Conservation (phyloP, 306 rosid species). For the Alnus glutinosa region DNA sequence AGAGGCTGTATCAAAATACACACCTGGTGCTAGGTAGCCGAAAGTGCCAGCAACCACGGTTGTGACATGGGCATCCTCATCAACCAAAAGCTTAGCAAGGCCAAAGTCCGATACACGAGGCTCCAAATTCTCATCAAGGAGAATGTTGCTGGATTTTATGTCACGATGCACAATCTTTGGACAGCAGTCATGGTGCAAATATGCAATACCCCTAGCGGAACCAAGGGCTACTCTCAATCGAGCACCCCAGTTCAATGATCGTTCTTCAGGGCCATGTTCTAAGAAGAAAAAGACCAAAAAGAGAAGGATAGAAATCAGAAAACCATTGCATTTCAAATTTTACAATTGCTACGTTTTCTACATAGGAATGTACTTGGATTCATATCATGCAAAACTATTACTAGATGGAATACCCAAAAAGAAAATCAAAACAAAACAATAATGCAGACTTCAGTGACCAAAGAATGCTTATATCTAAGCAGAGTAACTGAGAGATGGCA, state of each 20-base stretch:
- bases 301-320: neutral
- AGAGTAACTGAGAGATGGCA: neutral
- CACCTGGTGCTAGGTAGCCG: conserved; percentile 97
- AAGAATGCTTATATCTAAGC: neutral
- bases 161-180: conserved; percentile 89
- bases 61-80: conserved; percentile 91
- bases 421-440: neutral
- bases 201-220: conserved; percentile 89
- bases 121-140: conserved; percentile 85
- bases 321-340: neutral
- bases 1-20: conserved; percentile 4
- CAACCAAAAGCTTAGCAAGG: conserved; percentile 90
- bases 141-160: conserved; percentile 94
- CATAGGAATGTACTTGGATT: neutral
- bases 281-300: conserved; percentile 8
- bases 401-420: neutral
- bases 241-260: conserved; percentile 63
- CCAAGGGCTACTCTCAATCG: conserved; percentile 90
- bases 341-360: neutral
- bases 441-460: neutral
- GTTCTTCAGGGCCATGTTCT: conserved; percentile 46
- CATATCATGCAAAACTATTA: neutral
- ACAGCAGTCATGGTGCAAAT: conserved; percentile 89
- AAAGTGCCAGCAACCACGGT: conserved; percentile 99
- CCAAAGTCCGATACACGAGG: conserved; percentile 91